Conservation (phyloP, 2,329 filamentous ascomycete genomes). For the Botrytis paeoniae region DNA sequence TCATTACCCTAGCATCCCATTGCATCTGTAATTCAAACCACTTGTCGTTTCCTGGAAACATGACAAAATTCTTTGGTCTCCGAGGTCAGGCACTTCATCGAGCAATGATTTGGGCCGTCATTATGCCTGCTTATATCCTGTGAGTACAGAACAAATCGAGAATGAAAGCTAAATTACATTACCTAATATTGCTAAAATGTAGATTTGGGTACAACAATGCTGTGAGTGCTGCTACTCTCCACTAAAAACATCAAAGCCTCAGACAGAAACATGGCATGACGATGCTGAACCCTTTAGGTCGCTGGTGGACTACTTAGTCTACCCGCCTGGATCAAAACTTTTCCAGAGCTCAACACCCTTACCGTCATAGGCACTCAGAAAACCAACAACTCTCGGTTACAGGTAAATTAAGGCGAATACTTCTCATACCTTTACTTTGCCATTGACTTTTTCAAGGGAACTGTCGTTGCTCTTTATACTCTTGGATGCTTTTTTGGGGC, state of each 20-base stretch:
- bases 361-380: not conserved
- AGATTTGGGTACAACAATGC: constrained; percentile 48
- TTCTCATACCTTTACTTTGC: not conserved
- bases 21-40: not conserved
- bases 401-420: not conserved
- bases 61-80: constrained; percentile 57
- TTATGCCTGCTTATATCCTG: constrained; percentile 68
- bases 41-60: not conserved
- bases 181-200: constrained; percentile 1
- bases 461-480: constrained; percentile 35
- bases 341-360: constrained; percentile 20
- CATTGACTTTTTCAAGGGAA: constrained; percentile 13
- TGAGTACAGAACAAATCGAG: constrained; percentile 41
- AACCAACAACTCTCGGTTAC: constrained; percentile 9
- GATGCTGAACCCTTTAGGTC: constrained; percentile 37
- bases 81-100: constrained; percentile 60
- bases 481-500: constrained; percentile 49
- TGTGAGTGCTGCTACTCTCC: not conserved
- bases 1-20: not conserved
- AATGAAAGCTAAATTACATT: not conserved
- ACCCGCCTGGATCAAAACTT: constrained; percentile 14
- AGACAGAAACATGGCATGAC: not conserved
- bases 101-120: constrained; percentile 52
- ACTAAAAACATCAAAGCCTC: not conserved
- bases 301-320: constrained; percentile 46